phyloP scores from a whole-genome alignment of 352 stramenopile species.

The Pythium coloratum region DNA sequence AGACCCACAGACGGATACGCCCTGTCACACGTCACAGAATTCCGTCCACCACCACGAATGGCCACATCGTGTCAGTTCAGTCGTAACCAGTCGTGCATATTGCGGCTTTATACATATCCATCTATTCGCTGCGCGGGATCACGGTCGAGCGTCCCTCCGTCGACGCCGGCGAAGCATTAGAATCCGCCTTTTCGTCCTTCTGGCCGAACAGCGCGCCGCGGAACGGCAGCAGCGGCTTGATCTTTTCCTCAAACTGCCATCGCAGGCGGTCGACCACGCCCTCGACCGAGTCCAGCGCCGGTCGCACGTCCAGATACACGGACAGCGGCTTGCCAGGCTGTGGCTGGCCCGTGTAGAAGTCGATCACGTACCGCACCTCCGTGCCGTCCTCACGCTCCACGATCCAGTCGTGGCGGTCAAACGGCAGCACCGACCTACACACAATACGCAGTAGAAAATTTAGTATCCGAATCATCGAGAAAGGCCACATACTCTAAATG shows the following conservation, averaged over 20 bases:
- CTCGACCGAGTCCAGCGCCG: conserved; percentile 92
- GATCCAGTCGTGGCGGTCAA: conserved; percentile 99
- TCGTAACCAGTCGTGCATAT: not conserved
- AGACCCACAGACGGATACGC: not conserved
- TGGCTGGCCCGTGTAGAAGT: conserved; percentile 97
- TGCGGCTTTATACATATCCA: not conserved
- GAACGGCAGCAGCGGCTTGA: conserved; percentile 73
- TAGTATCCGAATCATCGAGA: not conserved
- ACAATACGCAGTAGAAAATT: conserved; percentile 16
- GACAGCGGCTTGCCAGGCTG: conserved; percentile 77
- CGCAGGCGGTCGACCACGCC: conserved; percentile 71
- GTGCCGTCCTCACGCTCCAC: conserved; percentile 88
- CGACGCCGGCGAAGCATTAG: not conserved
- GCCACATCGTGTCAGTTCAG: not conserved
- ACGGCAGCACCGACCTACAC: conserved; percentile 89
- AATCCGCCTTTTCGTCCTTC: not conserved
- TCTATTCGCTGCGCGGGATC: conserved; percentile 25
- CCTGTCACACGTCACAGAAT: not conserved
- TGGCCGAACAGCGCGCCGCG: conserved; percentile 47
- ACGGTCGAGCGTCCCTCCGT: conserved; percentile 34
- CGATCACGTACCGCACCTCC: conserved; percentile 97
- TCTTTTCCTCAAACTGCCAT: conserved; percentile 81
- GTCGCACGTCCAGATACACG: conserved; percentile 96
- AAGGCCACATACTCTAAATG: not conserved
- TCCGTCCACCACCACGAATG: not conserved